Percentiles rank a stretch among this genome's conserved stretches.
Evolutionary conservation across 2,329 filamentous ascomycete species (phyloP).

Genomic region (Pestalotiopsis sp.): DNA sequence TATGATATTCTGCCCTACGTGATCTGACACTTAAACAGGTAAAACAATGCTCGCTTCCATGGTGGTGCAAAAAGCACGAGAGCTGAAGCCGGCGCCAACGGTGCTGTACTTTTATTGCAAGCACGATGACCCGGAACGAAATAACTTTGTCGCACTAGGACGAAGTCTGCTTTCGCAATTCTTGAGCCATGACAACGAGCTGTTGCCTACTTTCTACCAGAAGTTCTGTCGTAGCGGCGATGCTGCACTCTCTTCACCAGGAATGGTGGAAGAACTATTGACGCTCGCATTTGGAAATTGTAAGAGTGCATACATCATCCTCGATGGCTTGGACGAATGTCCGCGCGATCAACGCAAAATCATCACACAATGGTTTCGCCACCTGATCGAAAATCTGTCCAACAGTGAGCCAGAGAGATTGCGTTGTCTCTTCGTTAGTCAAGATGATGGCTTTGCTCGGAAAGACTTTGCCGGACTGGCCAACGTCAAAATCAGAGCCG

Average conservation of each 20-base stretch:
- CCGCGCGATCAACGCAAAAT: constrained; percentile 25
- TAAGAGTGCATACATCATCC: constrained; percentile 29
- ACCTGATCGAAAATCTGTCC: not conserved
- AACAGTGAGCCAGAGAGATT: constrained; percentile 16
- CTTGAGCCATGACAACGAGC: constrained; percentile 11
- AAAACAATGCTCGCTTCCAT: constrained; percentile 35
- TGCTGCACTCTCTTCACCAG: constrained; percentile 16
- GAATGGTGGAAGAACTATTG: constrained; percentile 20
- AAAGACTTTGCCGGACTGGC: constrained; percentile 23
- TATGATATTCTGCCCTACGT: no score
- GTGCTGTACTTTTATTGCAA: constrained; percentile 35
- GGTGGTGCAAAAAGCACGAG: constrained; percentile 27
- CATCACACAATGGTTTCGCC: constrained; percentile 28
- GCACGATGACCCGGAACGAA: constrained; percentile 20
- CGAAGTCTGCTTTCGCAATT: constrained; percentile 17
- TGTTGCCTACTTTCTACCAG: constrained; percentile 16
- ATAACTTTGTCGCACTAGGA: constrained; percentile 26
- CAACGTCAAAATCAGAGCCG: constrained; percentile 19
- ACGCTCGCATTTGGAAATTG: constrained; percentile 22
- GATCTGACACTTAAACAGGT: constrained; percentile 19
- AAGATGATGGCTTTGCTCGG: constrained; percentile 28
- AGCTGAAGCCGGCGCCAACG: constrained; percentile 13
- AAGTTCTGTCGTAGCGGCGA: constrained; percentile 14
- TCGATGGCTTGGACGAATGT: constrained; percentile 40
- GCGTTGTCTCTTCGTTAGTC: constrained; percentile 33